Evolutionary conservation across 2,329 filamentous ascomycete species (phyloP), one percentile per base, ranked within the genome.

Genomic region (Ophiocordyceps australis): DNA sequence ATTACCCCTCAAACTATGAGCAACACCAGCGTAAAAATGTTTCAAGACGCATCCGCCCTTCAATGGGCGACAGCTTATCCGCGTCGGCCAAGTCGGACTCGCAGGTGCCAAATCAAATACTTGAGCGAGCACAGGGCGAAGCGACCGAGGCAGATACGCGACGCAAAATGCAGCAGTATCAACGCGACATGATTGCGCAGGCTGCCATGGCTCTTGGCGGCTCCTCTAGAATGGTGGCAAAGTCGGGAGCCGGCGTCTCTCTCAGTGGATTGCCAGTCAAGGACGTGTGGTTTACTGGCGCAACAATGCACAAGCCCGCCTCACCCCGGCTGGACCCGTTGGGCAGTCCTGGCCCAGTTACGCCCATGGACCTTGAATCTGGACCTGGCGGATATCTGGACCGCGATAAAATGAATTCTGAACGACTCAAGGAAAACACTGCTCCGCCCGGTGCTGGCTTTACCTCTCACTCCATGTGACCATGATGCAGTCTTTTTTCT

Each of bases 1-100:
- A 73, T 37, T 70, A 73, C 30, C 68, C 68, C 1, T 60, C 64
- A 15, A 72, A 72, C 43, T 73, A 69, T 36, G 62, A 68, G 35
- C 51, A 48, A 16, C 26, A 31, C 9, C 29, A 36, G 9, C 29
- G 26, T 41, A 27, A 51, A 25, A 48, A 45, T 25, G 34, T 32
- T 13, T 34, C 34, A 7, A 20, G 13, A 28, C 13, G 16, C 26
- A 12, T 18, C n/a, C 39, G 34, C 11, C 38, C 32, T n/a, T 31
- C 33, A n/a, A 33, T 40, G 16, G 35, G 43, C 5, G 35, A 42
- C 21, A 30, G 38, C 22, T 28, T 46, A 26, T 36, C 48, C n/a
- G 39, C 44, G 26, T 37, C 42, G 4, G 37, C 44, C 8, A 50
- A 46, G 23, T 52, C 51, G 8, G 50, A 55, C 25, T 34, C 46